Conservation (phyloP, 140 eudicot genomes). For the Stevia rebaudiana region DNA sequence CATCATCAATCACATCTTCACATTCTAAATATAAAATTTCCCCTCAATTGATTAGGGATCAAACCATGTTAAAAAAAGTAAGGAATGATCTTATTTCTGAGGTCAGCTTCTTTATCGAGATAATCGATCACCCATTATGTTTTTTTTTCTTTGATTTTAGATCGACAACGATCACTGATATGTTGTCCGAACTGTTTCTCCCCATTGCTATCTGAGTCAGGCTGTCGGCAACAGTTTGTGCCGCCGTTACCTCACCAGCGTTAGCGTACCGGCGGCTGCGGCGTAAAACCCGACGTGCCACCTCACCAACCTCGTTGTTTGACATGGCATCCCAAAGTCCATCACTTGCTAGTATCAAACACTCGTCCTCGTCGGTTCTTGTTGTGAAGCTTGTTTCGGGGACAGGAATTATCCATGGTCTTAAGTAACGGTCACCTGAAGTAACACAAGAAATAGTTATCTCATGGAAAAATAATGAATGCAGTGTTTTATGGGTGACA, state of each 20-base stretch:
- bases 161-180: constrained; percentile 50
- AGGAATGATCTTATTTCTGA: constrained; percentile 20
- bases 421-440: constrained; percentile 56
- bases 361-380: constrained; percentile 53
- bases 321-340: constrained; percentile 75
- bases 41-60: constrained; percentile 11
- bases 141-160: constrained; percentile 41
- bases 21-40: neutral
- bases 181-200: constrained; percentile 47
- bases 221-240: constrained; percentile 44
- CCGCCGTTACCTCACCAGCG: constrained; percentile 28
- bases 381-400: constrained; percentile 53
- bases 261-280: constrained; percentile 24
- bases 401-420: constrained; percentile 55
- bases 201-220: constrained; percentile 44
- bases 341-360: constrained; percentile 56
- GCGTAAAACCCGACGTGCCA: constrained; percentile 47
- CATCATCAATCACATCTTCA: neutral
- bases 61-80: constrained; percentile 27
- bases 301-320: constrained; percentile 54
- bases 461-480: no score
- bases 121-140: neutral
- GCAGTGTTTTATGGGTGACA: no score
- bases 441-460: neutral
- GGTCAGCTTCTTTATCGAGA: constrained; percentile 7